phyloP scores from a whole-genome alignment of 2,329 filamentous ascomycete genomes.

The Claviceps pazoutovae region DNA sequence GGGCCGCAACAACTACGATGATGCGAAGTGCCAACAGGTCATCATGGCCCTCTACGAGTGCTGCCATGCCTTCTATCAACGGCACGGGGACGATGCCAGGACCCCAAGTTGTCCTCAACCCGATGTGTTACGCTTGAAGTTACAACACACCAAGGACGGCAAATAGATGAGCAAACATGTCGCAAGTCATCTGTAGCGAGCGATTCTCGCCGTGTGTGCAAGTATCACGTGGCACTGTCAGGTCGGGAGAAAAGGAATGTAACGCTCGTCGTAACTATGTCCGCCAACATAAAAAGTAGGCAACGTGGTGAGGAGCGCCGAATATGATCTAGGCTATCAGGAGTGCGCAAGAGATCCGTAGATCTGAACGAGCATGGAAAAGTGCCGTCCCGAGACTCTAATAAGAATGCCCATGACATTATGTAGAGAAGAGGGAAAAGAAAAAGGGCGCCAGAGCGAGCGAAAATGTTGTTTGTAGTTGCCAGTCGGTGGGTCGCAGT shows the following conservation, averaged over 20 bases:
- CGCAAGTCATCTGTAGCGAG: no score
- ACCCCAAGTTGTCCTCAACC: slow-evolving; percentile 79
- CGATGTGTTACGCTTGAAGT: slow-evolving; percentile 64
- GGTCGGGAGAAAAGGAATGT: slow-evolving; percentile 21
- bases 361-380: slow-evolving; percentile 88
- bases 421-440: slow-evolving; percentile 31
- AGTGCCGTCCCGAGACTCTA: slow-evolving; percentile 98
- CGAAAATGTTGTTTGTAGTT: slow-evolving; percentile 12
- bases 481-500: neutral
- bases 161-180: slow-evolving; percentile 2
- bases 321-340: slow-evolving; percentile 82
- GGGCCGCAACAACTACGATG: slow-evolving; percentile 69
- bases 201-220: neutral
- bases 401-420: slow-evolving; percentile 85
- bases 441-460: slow-evolving; percentile 6
- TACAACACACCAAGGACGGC: slow-evolving; percentile 53
- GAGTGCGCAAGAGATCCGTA: slow-evolving; percentile 88
- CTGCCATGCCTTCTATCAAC: slow-evolving; percentile 76
- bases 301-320: slow-evolving; percentile 59
- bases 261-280: slow-evolving; percentile 29
- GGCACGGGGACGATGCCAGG: slow-evolving; percentile 60
- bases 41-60: slow-evolving; percentile 86
- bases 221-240: neutral
- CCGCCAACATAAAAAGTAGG: slow-evolving; percentile 38
- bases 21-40: slow-evolving; percentile 64